Conservation (phyloP, 2,329 filamentous ascomycete species). For the Xylaria sp. region DNA sequence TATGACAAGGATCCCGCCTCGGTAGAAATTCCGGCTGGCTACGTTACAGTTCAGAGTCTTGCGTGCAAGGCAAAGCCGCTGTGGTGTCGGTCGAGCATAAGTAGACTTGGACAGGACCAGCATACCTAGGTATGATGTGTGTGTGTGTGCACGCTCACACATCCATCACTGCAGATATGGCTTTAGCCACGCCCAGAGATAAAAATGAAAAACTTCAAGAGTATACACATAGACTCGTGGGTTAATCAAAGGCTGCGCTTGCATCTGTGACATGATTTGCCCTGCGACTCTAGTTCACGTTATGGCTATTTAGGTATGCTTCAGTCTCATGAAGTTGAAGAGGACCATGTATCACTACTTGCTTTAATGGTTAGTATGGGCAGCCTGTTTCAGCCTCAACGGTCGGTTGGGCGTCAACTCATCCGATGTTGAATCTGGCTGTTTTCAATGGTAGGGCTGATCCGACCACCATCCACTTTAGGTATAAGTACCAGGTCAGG, state of each 20-base stretch:
- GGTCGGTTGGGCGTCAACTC: conserved; percentile 13
- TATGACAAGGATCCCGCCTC: conserved; percentile 18
- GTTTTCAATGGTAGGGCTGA: conserved; percentile 24
- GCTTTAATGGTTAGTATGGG: neutral
- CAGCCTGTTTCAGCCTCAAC: conserved; percentile 28
- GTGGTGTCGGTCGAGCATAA: conserved; percentile 13
- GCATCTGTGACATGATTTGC: neutral
- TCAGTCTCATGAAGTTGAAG: neutral
- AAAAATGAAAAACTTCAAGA: conserved; percentile 35
- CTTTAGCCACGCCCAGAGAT: conserved; percentile 35
- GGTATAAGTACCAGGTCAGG: neutral
- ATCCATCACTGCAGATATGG: conserved; percentile 31
- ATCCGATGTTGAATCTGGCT: conserved; percentile 16
- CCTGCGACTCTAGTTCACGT: no score
- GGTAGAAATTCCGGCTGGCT: conserved; percentile 19
- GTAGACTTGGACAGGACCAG: conserved; percentile 26
- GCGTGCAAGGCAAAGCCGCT: conserved; percentile 15
- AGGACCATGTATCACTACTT: no score
- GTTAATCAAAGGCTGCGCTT: no score
- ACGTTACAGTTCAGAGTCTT: conserved; percentile 21
- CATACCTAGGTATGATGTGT: conserved; percentile 22
- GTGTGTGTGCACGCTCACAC: conserved; percentile 22
- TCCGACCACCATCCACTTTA: conserved; percentile 1
- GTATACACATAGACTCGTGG: conserved; percentile 9
- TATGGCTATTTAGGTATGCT: no score